Base-by-base conservation (phyloP, 371 early-diverging fungal species). In the Batkoa obscura region DNA sequence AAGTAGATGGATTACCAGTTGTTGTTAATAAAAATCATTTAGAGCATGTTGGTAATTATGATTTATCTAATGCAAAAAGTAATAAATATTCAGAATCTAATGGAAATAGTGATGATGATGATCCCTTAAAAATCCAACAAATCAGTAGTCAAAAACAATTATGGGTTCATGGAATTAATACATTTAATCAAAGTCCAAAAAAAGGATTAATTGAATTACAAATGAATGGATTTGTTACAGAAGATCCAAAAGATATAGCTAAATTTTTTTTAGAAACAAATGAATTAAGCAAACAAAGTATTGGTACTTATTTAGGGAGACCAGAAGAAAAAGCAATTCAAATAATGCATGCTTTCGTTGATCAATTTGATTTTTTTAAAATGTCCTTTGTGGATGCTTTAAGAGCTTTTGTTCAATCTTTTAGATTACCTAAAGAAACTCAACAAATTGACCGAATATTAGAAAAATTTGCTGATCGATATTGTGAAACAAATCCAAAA, bases 361-460 rank as follows among this genome's bases (percentile, higher is more conserved):
- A 90, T 59, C 79, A 79, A 54, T 81, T 95, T 73, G 82, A 89
- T 48, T 96, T 97, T 59, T 57, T 64, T 32, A 71, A 75, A 10
- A 68, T 84, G 72, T 62, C 63, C 3, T 86, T 97, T 67, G 82
- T 88, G 0, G 78, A 83, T 32, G 93, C 96, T 9, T 64, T 99
- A 6, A 72, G 98, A 9, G 61, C 63, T n/a, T 94, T 93, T 62
- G 69, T 99, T 34, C 87, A 92, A 66, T 64, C 75, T 17, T 99
- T 99, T 75, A 72, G 96, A 43, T 74, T 99, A 36, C 94, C 94
- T 1, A 95, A 97, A 38, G 99, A 99, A 69, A 78, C 88, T n/a
- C 96, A 96, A 68, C 89, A 94, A 67, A 98, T 99, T 65, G 96
- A 99, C 66, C 76, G 99, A 15, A 90, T 94, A 58, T 90, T 99